These are phyloP conservation scores for Boletus smithii DNA, from an alignment of 1,284 basidiomycete species.

Conservation along the genomic window DNA sequence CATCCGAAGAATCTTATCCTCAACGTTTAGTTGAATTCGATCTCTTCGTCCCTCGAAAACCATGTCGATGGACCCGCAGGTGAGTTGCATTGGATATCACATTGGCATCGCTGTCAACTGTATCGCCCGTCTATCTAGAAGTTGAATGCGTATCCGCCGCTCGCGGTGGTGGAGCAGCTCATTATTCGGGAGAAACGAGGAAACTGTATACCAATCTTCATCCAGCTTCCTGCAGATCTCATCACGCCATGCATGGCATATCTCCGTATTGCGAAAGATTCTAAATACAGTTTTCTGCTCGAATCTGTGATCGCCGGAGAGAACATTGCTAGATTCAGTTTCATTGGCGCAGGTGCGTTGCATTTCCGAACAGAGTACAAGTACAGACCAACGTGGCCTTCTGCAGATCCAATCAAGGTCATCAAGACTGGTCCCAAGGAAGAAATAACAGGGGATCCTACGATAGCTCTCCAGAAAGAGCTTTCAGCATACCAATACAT, in stretches of 20 bases:
- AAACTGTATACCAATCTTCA: constrained; percentile 90
- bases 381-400: not conserved
- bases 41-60: not conserved
- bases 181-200: constrained; percentile 76
- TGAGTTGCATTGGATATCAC: constrained; percentile 28
- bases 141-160: constrained; percentile 63
- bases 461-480: constrained; percentile 81
- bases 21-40: not conserved
- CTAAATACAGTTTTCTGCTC: constrained; percentile 88
- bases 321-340: constrained; percentile 90
- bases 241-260: constrained; percentile 98
- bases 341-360: constrained; percentile 88
- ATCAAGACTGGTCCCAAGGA: constrained; percentile 86
- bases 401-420: constrained; percentile 85
- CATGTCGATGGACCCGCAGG: constrained; percentile 57
- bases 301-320: constrained; percentile 92
- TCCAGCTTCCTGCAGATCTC: constrained; percentile 92
- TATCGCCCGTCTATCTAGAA: constrained; percentile 41
- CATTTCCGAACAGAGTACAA: not conserved
- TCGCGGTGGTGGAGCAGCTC: constrained; percentile 66
- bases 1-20: constrained; percentile 1
- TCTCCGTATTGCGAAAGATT: constrained; percentile 87
- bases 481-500: constrained; percentile 87
- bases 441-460: constrained; percentile 85
- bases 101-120: constrained; percentile 1